Base-by-base conservation (phyloP, 805 yeast species). In the Wickerhamomyces tratensis region DNA sequence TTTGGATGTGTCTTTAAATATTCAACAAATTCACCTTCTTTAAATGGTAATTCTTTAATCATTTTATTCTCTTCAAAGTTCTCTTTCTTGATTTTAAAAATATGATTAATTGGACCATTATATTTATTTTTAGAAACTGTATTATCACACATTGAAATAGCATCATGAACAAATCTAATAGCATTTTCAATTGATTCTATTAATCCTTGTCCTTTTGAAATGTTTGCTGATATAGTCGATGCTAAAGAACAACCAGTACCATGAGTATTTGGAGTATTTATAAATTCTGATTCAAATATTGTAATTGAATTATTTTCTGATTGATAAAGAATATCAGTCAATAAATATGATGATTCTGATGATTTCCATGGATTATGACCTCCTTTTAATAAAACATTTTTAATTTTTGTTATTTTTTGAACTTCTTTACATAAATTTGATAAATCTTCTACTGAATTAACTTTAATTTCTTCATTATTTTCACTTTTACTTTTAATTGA, bases 161-260 rank as follows among this genome's bases (percentile, higher is more conserved):
- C 89, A 43, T 68, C 66, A 49, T 79, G 87, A 12, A 86, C 79
- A 54, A 76, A 88, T 47, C 72, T 72, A 39, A 86, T 72, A 0
- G 82, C 76, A 20, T 69, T 62, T 8, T 68, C 67, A 7, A 84
- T 72, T 0, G 95, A 67, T 3, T 67, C 68, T 4, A 51, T 48
- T 8, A 85, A 52, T 0, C 64, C 33, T 33, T 55, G 49, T 0
- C 80, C 81, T 33, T 67, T 67, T 4, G 95, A 89, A 26, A 86
- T 50, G 50, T 83, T 77, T 2, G 93, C 78, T 0, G 93, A 80
- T 47, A 88, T 81, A 0, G 95, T 72, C 1, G 95, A 79, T 0
- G 94, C 78, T 40, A 88, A 66, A 0, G 96, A 84, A 61, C 96
- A 88, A 1, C 96, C 96, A 5, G 96, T 86, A 11, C 96, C 96